phyloP scores from a whole-genome alignment of 108 stramenopile genomes.

The Fistulifera pelliculosa region DNA sequence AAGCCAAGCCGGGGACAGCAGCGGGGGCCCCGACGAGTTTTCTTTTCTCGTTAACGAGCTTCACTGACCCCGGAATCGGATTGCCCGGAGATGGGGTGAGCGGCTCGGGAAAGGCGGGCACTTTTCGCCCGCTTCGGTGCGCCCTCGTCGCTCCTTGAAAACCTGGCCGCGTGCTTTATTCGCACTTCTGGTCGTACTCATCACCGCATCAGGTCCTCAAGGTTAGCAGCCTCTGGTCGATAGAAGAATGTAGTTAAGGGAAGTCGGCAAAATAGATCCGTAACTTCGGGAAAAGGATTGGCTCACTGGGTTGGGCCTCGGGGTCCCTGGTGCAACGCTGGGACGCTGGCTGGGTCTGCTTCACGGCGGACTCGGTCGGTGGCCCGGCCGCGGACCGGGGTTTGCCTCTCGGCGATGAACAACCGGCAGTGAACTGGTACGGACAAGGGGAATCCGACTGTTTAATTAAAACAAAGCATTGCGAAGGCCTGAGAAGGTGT shows the following conservation, averaged over 20 bases:
- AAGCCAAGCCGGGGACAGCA: constrained; percentile 82
- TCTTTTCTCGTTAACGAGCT: constrained; percentile 90
- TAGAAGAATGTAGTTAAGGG: constrained; percentile 95
- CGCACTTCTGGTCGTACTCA: constrained; percentile 80
- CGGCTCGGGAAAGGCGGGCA: constrained; percentile 79
- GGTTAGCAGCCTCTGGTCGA: constrained; percentile 93
- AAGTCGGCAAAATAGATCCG: constrained; percentile 83
- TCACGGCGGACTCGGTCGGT: constrained; percentile 53
- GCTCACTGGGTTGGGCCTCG: constrained; percentile 80
- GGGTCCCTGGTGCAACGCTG: constrained; percentile 47
- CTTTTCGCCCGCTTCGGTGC: constrained; percentile 79
- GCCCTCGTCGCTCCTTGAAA: constrained; percentile 83
- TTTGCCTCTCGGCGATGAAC: constrained; percentile 56
- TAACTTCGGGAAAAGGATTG: constrained; percentile 87
- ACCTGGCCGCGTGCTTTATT: constrained; percentile 81
- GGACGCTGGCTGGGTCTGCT: constrained; percentile 62
- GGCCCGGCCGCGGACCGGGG: constrained; percentile 38
- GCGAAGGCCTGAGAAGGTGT: constrained; percentile 78
- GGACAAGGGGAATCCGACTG: constrained; percentile 85
- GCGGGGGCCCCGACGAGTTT: constrained; percentile 84
- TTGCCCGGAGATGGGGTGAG: constrained; percentile 84
- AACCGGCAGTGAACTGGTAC: constrained; percentile 77
- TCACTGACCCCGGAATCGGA: constrained; percentile 84
- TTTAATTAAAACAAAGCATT: constrained; percentile 88
- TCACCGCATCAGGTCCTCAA: constrained; percentile 99